Conservation (phyloP, 2,329 filamentous ascomycete species). For the Ascochyta lentis region DNA sequence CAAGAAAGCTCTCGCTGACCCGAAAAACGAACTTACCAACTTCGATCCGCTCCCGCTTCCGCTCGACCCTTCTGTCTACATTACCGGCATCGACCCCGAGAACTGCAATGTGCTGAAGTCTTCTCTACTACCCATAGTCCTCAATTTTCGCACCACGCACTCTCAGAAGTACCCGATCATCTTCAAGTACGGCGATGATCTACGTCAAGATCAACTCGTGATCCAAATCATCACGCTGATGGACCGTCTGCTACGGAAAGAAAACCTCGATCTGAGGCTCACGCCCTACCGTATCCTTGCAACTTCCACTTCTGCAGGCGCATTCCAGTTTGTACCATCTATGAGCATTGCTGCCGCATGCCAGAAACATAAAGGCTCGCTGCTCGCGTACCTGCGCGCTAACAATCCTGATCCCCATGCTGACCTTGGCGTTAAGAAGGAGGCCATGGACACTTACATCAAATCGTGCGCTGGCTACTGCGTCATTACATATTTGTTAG, state of each 20-base stretch:
- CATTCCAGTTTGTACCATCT: conserved; percentile 91
- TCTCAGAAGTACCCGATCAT: conserved; percentile 87
- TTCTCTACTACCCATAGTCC: conserved; percentile 86
- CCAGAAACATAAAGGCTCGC: conserved; percentile 78
- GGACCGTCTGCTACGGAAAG: conserved; percentile 93
- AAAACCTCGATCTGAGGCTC: conserved; percentile 93
- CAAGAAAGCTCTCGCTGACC: conserved; percentile 83
- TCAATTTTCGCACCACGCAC: conserved; percentile 83
- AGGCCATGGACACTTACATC: conserved; percentile 93
- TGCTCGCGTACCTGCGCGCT: conserved; percentile 82
- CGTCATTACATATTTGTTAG: conserved; percentile 96
- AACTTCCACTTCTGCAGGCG: conserved; percentile 85
- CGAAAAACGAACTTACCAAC: conserved; percentile 83
- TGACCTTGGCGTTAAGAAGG: conserved; percentile 85
- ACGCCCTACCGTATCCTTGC: conserved; percentile 96
- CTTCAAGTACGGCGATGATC: conserved; percentile 96
- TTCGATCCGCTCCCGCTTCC: conserved; percentile 90
- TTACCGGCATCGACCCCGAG: conserved; percentile 81
- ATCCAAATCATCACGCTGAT: conserved; percentile 98
- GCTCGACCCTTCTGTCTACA: conserved; percentile 80
- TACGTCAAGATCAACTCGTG: conserved; percentile 95
- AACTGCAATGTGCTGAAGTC: conserved; percentile 96
- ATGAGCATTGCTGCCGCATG: conserved; percentile 83
- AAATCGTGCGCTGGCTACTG: conserved; percentile 97
- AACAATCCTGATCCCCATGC: conserved; percentile 88